These are phyloP conservation scores for Fraxinus dipetala DNA, from an alignment of 305 asterid genomes.

Conservation along the genomic window DNA sequence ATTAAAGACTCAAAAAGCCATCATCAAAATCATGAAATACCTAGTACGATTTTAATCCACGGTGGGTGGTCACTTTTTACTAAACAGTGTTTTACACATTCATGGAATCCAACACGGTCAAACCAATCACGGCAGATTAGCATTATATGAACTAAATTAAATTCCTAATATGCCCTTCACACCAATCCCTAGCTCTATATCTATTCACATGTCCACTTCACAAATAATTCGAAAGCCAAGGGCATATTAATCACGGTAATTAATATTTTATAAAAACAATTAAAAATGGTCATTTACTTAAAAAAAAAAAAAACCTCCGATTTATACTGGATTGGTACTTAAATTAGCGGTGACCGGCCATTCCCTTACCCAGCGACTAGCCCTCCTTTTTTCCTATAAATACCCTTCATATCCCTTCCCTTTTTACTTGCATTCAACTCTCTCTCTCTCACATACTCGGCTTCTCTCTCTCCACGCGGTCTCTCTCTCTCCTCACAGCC, in stretches of 20 bases:
- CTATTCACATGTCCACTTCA: neutral
- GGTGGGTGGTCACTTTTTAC: constrained; percentile 8
- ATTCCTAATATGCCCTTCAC: constrained; percentile 15
- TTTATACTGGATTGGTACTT: constrained; percentile 35
- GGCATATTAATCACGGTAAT: constrained; percentile 5
- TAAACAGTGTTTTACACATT: neutral
- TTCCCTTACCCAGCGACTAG: constrained; percentile 36
- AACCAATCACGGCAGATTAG: constrained; percentile 29
- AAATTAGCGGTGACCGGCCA: constrained; percentile 38
- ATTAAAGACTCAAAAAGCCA: neutral
- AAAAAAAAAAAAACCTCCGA: constrained; percentile 35
- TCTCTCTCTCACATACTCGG: constrained; percentile 18
- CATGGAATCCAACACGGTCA: constrained; percentile 31
- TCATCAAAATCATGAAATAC: neutral
- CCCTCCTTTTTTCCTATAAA: constrained; percentile 61
- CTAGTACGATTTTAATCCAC: constrained; percentile 20
- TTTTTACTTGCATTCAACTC: constrained; percentile 20
- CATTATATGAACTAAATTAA: neutral
- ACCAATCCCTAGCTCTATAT: neutral
- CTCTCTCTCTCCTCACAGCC: constrained; percentile 25
- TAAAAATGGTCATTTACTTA: constrained; percentile 13
- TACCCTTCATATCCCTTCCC: constrained; percentile 35
- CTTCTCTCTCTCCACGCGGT: constrained; percentile 20
- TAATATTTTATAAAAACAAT: neutral
- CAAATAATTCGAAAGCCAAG: constrained; percentile 1